phyloP scores from a whole-genome alignment of 352 stramenopile genomes.

The Globisporangium perplexum region DNA sequence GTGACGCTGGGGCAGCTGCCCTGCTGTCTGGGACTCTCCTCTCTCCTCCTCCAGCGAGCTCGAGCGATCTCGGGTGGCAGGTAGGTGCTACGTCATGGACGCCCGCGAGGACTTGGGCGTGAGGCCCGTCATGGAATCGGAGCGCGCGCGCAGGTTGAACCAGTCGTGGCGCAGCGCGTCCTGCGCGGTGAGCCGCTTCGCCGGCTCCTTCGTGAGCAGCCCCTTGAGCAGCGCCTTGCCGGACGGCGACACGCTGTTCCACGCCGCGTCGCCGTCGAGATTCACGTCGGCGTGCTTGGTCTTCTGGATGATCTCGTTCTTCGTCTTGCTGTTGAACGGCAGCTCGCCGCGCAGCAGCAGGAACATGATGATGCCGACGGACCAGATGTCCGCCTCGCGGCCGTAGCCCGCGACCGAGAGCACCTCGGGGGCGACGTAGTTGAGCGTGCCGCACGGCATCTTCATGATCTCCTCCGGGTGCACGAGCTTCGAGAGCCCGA shows the following conservation, averaged over 20 bases:
- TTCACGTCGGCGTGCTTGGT: conserved; percentile 85
- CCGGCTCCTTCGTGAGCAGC: conserved; percentile 81
- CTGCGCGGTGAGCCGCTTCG: conserved; percentile 71
- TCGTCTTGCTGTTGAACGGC: conserved; percentile 89
- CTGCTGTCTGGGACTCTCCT: too few species aligned
- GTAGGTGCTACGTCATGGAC: conserved; percentile 20
- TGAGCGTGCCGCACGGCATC: conserved; percentile 90
- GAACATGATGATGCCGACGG: conserved; percentile 91
- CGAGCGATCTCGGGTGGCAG: too few species aligned
- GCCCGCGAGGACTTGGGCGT: conserved; percentile 14
- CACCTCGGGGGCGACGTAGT: conserved; percentile 93
- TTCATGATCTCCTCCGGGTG: conserved; percentile 92
- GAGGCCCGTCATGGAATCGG: conserved; percentile 11
- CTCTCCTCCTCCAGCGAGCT: too few species aligned
- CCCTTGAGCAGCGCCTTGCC: conserved; percentile 69
- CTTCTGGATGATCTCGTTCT: conserved; percentile 91
- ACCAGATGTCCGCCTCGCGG: conserved; percentile 91
- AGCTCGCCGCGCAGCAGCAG: conserved; percentile 84
- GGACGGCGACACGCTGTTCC: conserved; percentile 45
- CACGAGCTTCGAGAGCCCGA: conserved; percentile 91
- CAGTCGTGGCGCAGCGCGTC: conserved; percentile 79
- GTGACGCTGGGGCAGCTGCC: too few species aligned
- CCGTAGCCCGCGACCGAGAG: conserved; percentile 86
- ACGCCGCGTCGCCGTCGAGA: conserved; percentile 57
- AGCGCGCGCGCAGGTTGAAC: conserved; percentile 34